These are phyloP conservation scores for Magnusiomyces tetraspermus DNA, from an alignment of 1,139 yeast genomes.

Conservation along the genomic window DNA sequence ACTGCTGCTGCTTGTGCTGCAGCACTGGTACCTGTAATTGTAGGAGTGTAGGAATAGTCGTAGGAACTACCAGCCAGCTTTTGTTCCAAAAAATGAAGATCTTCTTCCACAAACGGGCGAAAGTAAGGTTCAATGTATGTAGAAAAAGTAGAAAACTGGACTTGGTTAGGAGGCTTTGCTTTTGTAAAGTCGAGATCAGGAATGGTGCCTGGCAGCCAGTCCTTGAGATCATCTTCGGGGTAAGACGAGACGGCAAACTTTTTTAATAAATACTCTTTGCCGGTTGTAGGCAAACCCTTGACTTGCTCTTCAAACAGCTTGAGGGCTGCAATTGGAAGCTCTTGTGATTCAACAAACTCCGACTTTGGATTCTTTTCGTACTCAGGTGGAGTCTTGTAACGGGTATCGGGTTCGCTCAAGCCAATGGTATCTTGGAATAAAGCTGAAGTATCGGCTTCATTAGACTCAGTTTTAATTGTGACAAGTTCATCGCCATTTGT, in stretches of 20 bases:
- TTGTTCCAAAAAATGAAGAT: constrained; percentile 60
- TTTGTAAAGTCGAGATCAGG: constrained; percentile 83
- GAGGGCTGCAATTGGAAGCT: constrained; percentile 60
- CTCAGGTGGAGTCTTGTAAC: constrained; percentile 33
- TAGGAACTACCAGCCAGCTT: constrained; percentile 30
- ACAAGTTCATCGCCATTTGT: neutral
- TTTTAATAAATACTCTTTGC: constrained; percentile 62
- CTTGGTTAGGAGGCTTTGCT: constrained; percentile 83
- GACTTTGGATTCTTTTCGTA: constrained; percentile 67
- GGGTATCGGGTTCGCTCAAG: constrained; percentile 7
- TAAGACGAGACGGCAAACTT: constrained; percentile 85
- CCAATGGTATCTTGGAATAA: constrained; percentile 9
- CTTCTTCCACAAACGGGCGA: constrained; percentile 69
- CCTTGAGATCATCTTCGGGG: constrained; percentile 69
- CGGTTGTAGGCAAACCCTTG: constrained; percentile 46
- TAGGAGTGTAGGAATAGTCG: constrained; percentile 16
- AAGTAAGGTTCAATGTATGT: constrained; percentile 79
- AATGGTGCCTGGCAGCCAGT: constrained; percentile 73
- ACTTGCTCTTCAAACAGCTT: constrained; percentile 58
- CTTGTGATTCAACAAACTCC: constrained; percentile 66
- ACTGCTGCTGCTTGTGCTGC: constrained; percentile 19
- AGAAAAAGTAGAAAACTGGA: constrained; percentile 82
- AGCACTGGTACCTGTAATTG: constrained; percentile 18
- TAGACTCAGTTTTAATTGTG: constrained; percentile 8
- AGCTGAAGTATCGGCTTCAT: constrained; percentile 4